Base-by-base conservation (phyloP, 495 filamentous ascomycete genomes). In the Bombardia bombarda region DNA sequence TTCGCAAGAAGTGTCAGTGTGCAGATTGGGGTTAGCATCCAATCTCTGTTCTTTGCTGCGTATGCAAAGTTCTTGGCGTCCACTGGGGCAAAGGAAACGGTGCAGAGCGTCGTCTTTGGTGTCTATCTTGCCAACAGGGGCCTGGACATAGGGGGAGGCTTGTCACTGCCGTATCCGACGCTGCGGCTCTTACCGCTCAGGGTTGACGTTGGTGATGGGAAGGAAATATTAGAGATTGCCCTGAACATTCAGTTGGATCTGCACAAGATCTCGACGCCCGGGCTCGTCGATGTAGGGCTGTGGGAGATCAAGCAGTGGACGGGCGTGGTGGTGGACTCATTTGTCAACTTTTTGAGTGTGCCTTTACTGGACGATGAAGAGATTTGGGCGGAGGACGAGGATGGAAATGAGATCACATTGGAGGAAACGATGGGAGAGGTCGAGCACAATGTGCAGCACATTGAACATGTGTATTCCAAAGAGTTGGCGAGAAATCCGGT, bases 321-420 rank as follows among this genome's bases (percentile, higher is more conserved):
- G 7, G 70, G 70, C 0, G 33, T 73, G 16, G 49, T 46, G 38
- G 53, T 74, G 4, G 59, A 71, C 42, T 64, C 62, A 5, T 76
- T 72, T 57, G 75, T 80, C 33, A 82, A 82, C 48, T 79, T 80
- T 38, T 52, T 81, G 20, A 61, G 59, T 39, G 45, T 61, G 5
- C 65, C 67, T 8, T 26, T 17, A n/a, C 23, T 24, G 16, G 7
- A 19, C 21, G 3, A 7, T 6, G 10, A 26, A 14, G 28, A 18
- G 22, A 40, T 1, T 21, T 12, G 10, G n/a, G 22, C 22, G 14
- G 40, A 21, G 12, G 19, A n/a, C 0, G 4, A 7, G 10, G 16
- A 10, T 7, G 32, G 38, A 16, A 28, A 16, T 34, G 9, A 14
- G 14, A 1, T 37, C 17, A 22, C 3, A 13, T 22, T 37, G 34